These are phyloP conservation scores for Dichomitus squalens DNA, from an alignment of 1,284 basidiomycete genomes.

Conservation along the genomic window DNA sequence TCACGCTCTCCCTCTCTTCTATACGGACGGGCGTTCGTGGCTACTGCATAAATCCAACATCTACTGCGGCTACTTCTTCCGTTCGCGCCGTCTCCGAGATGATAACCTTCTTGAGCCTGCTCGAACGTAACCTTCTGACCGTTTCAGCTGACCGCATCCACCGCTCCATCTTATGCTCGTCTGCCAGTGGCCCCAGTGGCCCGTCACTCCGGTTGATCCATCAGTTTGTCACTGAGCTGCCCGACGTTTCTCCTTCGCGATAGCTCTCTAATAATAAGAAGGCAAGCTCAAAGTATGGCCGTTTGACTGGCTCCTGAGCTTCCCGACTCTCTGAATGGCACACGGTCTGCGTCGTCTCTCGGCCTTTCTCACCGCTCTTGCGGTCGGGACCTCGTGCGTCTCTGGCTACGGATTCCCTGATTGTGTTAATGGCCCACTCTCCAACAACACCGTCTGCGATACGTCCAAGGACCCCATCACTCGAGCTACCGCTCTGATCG, in stretches of 20 bases:
- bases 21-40: no score
- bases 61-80: no score
- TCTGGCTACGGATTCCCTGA: constrained; percentile 42
- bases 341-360: constrained; percentile 14
- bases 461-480: constrained; percentile 45
- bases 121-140: no score
- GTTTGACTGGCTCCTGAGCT: background rate
- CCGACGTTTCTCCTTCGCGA: constrained; percentile 10
- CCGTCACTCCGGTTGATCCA: no score
- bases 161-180: background rate
- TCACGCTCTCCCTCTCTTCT: no score
- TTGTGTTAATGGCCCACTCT: constrained; percentile 47
- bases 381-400: constrained; percentile 3
- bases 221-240: background rate
- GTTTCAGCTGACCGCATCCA: constrained; percentile 10
- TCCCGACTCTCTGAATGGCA: constrained; percentile 15
- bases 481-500: constrained; percentile 49
- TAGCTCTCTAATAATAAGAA: background rate
- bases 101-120: no score
- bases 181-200: no score
- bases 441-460: constrained; percentile 51
- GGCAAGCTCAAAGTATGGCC: background rate
- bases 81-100: no score
- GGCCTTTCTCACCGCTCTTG: constrained; percentile 9
- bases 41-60: no score